Conservation (phyloP, 2,329 filamentous ascomycete species). For the Emmonsiellopsis sp. region DNA sequence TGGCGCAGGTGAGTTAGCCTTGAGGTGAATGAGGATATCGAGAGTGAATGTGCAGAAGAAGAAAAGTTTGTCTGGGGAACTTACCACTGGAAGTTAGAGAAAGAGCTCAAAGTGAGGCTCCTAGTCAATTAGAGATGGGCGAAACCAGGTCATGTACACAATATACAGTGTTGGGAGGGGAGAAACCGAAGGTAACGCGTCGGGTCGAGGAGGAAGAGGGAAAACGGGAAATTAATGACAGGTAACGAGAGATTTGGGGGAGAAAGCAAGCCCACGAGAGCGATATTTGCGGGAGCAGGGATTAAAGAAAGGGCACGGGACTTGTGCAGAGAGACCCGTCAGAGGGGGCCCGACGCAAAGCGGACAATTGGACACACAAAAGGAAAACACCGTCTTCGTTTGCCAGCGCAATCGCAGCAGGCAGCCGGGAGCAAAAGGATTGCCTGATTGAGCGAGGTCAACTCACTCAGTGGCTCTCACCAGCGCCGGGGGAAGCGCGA, state of each 20-base stretch:
- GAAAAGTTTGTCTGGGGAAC: neutral
- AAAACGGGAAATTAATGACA: slow-evolving; percentile 6
- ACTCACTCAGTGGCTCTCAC: neutral
- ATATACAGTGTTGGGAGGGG: neutral
- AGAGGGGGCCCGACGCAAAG: slow-evolving; percentile 6
- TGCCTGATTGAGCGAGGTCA: neutral
- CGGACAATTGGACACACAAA: slow-evolving; percentile 5
- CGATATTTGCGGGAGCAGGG: slow-evolving; percentile 4
- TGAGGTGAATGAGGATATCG: neutral
- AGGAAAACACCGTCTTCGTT: slow-evolving; percentile 26
- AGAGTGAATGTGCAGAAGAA: neutral
- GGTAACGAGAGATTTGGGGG: slow-evolving; percentile 1
- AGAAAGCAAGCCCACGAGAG: slow-evolving; percentile 10
- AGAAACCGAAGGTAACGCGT: slow-evolving; percentile 12
- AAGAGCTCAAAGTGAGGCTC: neutral
- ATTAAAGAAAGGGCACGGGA: slow-evolving; percentile 5
- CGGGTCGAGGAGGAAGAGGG: slow-evolving; percentile 1
- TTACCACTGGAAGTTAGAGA: slow-evolving; percentile 1
- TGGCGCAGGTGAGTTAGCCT: neutral
- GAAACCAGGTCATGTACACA: slow-evolving; percentile 2
- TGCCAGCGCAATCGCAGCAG: slow-evolving; percentile 24
- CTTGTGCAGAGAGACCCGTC: neutral
- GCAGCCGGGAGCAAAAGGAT: slow-evolving; percentile 13
- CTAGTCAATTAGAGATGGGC: neutral
- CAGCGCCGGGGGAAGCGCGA: neutral